phyloP scores from a whole-genome alignment of 1,284 basidiomycete genomes.

The Inonotus hispidus region DNA sequence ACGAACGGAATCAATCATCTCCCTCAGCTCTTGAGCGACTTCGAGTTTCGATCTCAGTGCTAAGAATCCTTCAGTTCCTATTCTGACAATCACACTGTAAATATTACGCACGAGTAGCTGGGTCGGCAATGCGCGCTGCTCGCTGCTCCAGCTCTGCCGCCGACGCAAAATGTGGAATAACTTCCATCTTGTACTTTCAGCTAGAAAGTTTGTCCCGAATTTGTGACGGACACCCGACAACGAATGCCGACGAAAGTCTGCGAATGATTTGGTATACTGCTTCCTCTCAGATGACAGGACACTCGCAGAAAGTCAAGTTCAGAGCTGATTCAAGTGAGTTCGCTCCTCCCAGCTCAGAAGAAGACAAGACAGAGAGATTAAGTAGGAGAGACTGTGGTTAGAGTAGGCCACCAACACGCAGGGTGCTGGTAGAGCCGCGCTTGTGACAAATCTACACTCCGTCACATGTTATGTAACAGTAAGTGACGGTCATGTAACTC shows the following conservation, averaged over 20 bases:
- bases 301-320: too few relatives aligned
- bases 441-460: background rate
- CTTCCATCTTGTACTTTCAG: slow-evolving; percentile 33
- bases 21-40: slow-evolving; percentile 77
- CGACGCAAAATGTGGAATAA: slow-evolving; percentile 38
- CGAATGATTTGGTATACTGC: too few relatives aligned
- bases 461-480: background rate
- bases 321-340: too few relatives aligned
- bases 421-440: background rate
- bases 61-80: slow-evolving; percentile 25
- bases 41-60: slow-evolving; percentile 67
- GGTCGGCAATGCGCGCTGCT: slow-evolving; percentile 68
- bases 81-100: slow-evolving; percentile 5
- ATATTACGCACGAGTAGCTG: slow-evolving; percentile 30
- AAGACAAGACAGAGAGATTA: too few relatives aligned
- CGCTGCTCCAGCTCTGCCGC: slow-evolving; percentile 63
- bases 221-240: background rate
- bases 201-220: background rate
- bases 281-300: too few relatives aligned
- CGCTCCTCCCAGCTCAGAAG: too few relatives aligned
- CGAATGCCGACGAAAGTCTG: too few relatives aligned
- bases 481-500: background rate
- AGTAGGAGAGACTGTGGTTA: background rate
- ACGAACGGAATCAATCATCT: slow-evolving; percentile 80
- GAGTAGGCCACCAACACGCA: background rate